Percentiles rank a stretch among this genome's conserved stretches.
phyloP scores from a whole-genome alignment of 805 yeast genomes.

The Starmerella tilneyi region DNA sequence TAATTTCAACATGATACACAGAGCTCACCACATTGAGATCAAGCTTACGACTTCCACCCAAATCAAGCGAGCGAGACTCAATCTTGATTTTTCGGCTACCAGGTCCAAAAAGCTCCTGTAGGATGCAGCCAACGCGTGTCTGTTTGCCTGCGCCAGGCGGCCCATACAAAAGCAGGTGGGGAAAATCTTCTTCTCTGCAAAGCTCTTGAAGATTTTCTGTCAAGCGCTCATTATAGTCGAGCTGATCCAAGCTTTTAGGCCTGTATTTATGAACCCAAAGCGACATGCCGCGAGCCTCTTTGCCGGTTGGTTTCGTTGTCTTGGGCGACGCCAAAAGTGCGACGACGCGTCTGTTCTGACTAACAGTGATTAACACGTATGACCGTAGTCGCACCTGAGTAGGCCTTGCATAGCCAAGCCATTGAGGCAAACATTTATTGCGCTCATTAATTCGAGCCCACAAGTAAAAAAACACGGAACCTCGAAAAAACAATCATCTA shows the following conservation, averaged over 20 bases:
- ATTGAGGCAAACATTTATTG: too few relatives aligned
- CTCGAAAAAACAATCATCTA: too few relatives aligned
- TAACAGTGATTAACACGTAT: too few relatives aligned
- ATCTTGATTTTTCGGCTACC: slow-evolving; percentile 77
- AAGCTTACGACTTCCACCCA: slow-evolving; percentile 57
- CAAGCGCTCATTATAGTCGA: slow-evolving; percentile 59
- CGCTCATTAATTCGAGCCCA: too few relatives aligned
- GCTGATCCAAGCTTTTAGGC: slow-evolving; percentile 53
- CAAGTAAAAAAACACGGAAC: too few relatives aligned
- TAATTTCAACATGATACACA: slow-evolving; percentile 82
- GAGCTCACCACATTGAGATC: slow-evolving; percentile 91
- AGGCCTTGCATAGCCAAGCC: background rate
- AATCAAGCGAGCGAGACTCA: slow-evolving; percentile 71
- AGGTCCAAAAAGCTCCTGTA: slow-evolving; percentile 71
- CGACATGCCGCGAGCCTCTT: slow-evolving; percentile 29
- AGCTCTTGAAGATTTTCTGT: slow-evolving; percentile 54
- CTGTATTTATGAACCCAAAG: slow-evolving; percentile 95
- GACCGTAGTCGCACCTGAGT: too few relatives aligned
- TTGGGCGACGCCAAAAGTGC: too few relatives aligned
- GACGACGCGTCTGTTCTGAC: too few relatives aligned
- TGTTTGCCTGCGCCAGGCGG: slow-evolving; percentile 97
- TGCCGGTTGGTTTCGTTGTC: background rate
- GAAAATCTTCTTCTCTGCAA: slow-evolving; percentile 71
- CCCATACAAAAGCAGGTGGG: slow-evolving; percentile 85
- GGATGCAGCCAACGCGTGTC: slow-evolving; percentile 74